Evolutionary conservation across 148 eudicot genomes (phyloP).

Genomic region (Chenopodium quinoa): DNA sequence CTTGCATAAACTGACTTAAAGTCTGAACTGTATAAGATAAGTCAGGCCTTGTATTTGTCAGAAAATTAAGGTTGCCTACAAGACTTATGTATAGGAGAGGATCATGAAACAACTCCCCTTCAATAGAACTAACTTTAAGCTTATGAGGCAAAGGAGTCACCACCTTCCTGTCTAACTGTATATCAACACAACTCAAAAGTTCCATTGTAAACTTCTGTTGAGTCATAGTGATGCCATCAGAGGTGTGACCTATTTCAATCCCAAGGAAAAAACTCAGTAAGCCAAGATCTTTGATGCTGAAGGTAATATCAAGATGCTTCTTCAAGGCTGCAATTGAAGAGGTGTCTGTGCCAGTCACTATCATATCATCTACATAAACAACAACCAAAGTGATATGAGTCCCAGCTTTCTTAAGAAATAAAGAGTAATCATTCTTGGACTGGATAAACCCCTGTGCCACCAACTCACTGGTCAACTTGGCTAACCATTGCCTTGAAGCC

Average conservation of each 20-base stretch:
- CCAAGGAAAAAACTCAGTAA: neutral
- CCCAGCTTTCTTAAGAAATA: neutral
- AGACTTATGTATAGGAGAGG: neutral
- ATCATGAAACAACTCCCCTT: neutral
- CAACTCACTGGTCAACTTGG: neutral
- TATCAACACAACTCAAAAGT: neutral
- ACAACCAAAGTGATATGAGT: neutral
- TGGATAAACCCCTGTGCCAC: neutral
- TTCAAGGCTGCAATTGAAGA: too few relatives aligned
- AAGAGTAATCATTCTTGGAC: neutral
- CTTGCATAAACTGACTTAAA: neutral
- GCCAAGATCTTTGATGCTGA: neutral
- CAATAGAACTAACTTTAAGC: too few relatives aligned
- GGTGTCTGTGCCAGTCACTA: neutral
- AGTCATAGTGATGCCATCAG: neutral
- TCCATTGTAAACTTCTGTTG: neutral
- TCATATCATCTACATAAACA: neutral
- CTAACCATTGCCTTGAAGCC: neutral
- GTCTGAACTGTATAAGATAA: neutral
- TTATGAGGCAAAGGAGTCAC: neutral
- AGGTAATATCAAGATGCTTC: neutral
- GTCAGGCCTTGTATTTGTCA: neutral
- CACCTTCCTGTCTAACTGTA: accelerated
- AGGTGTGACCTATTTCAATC: too few relatives aligned
- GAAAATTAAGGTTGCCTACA: neutral